phyloP scores from a whole-genome alignment of 495 filamentous ascomycete genomes.

The Annulohypoxylon moriforme region DNA sequence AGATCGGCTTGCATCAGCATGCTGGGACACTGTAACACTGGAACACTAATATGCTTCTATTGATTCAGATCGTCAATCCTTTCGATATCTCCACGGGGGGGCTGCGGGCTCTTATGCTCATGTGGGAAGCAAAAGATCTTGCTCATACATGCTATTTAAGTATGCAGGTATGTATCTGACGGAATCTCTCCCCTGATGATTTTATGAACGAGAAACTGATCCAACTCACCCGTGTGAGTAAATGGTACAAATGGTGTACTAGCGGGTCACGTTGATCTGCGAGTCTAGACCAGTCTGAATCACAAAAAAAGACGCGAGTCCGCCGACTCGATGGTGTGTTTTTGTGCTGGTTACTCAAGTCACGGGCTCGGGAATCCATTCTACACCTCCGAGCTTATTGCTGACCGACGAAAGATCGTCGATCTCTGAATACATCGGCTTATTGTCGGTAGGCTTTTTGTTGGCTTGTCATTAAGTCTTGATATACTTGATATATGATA shows the following conservation, averaged over 20 bases:
- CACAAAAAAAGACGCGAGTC: slow-evolving; percentile 38
- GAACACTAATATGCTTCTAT: slow-evolving; percentile 16
- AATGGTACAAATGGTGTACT: slow-evolving; percentile 19
- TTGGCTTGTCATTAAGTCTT: slow-evolving; percentile 9
- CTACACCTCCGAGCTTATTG: slow-evolving; percentile 32
- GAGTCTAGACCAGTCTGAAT: slow-evolving; percentile 49
- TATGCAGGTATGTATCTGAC: neutral
- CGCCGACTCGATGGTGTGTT: slow-evolving; percentile 18
- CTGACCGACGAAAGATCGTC: slow-evolving; percentile 28
- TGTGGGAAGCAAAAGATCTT: slow-evolving; percentile 15
- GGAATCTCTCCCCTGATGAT: slow-evolving; percentile 28
- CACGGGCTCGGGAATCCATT: slow-evolving; percentile 27
- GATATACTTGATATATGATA: slow-evolving; percentile 9
- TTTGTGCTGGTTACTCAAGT: slow-evolving; percentile 32
- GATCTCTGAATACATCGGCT: slow-evolving; percentile 35
- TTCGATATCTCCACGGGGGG: slow-evolving; percentile 15
- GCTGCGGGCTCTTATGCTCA: neutral
- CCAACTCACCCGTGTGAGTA: slow-evolving; percentile 15
- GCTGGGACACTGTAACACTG: slow-evolving; percentile 7
- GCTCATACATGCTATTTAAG: neutral
- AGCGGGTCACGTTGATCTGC: slow-evolving; percentile 38
- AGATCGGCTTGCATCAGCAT: slow-evolving; percentile 34
- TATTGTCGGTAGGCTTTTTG: slow-evolving; percentile 33
- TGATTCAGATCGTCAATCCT: slow-evolving; percentile 29
- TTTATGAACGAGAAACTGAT: neutral